A percentile compares a stretch with the other conserved stretches of the same genome.
phyloP scores from a whole-genome alignment of 352 stramenopile genomes.

The Chrysophaeum taylorii region DNA sequence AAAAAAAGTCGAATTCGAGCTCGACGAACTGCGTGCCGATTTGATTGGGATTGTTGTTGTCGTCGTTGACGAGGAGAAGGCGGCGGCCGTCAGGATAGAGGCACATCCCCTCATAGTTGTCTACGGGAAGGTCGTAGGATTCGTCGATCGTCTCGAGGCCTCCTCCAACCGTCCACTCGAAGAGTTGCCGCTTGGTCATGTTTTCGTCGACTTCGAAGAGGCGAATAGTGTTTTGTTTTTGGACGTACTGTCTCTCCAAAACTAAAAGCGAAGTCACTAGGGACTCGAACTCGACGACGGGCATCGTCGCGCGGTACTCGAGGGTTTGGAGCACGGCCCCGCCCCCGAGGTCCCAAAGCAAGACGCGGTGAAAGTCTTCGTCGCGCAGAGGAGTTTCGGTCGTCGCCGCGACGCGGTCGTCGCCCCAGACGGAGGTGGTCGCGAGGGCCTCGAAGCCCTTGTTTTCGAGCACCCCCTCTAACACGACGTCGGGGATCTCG shows the following conservation, averaged over 20 bases:
- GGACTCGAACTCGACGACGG: slow-evolving; percentile 5
- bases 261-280: neutral
- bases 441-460: neutral
- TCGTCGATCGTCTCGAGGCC: neutral
- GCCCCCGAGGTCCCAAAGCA: neutral
- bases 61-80: slow-evolving; percentile 10
- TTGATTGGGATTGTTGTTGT: neutral
- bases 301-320: neutral
- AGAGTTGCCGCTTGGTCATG: neutral
- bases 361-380: neutral
- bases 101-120: slow-evolving; percentile 14
- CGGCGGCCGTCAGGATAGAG: neutral
- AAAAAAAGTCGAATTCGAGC: too few species aligned
- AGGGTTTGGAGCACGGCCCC: neutral
- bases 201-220: neutral
- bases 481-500: neutral
- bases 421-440: neutral
- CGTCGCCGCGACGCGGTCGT: neutral
- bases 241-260: neutral
- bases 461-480: neutral
- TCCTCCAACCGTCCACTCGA: neutral
- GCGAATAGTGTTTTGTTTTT: neutral
- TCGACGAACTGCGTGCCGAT: slow-evolving; percentile 15
- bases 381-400: neutral
- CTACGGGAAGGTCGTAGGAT: neutral